These are phyloP conservation scores for Plasmodium gallinaceum DNA, from an alignment of 169 alveolate genomes.

Conservation along the genomic window DNA sequence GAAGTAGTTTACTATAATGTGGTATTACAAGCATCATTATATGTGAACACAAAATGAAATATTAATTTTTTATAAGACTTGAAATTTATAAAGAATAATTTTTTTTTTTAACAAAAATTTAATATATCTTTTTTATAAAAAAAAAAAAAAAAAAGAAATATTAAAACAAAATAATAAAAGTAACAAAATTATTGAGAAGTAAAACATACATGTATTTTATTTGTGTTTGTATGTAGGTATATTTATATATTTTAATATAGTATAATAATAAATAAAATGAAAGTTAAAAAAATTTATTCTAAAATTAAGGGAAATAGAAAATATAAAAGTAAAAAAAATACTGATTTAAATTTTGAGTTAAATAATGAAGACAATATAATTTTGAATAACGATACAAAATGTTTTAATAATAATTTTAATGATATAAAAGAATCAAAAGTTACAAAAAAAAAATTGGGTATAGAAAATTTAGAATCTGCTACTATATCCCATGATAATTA, in stretches of 20 bases:
- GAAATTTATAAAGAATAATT: not conserved
- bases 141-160: not conserved
- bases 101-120: not conserved
- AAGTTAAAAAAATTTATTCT: not conserved
- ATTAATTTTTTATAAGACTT: not conserved
- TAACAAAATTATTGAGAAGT: not conserved
- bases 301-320: not conserved
- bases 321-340: slow-evolving; percentile 6
- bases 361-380: not conserved
- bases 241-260: not conserved
- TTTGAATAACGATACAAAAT: slow-evolving; percentile 1
- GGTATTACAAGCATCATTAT: not conserved
- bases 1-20: too few relatives aligned
- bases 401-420: slow-evolving; percentile 13
- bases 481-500: slow-evolving; percentile 12
- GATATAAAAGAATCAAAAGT: slow-evolving; percentile 11
- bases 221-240: not conserved
- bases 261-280: not conserved
- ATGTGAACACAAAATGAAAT: not conserved
- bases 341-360: not conserved
- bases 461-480: not conserved
- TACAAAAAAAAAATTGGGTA: not conserved
- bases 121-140: not conserved
- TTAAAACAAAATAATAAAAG: not conserved
- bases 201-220: not conserved